Evolutionary conservation across 768 basidiomycete species (phyloP).

Genomic region (Naematelia encephala): DNA sequence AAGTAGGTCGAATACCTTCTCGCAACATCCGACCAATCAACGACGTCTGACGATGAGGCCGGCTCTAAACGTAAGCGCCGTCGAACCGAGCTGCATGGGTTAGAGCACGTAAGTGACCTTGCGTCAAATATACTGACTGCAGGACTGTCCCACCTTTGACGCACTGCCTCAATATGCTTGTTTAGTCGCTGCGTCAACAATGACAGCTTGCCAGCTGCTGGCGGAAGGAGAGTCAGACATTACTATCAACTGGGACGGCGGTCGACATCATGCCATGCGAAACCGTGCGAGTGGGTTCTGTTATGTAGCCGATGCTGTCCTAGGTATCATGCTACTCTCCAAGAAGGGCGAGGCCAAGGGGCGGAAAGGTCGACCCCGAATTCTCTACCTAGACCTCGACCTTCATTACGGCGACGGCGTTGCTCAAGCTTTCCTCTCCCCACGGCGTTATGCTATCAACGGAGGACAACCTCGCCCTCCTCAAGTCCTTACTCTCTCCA

Average conservation of each 20-base stretch:
- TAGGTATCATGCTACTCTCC: slow-evolving; percentile 68
- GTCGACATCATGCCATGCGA: slow-evolving; percentile 83
- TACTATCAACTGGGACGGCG: slow-evolving; percentile 88
- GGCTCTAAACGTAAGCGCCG: slow-evolving; percentile 30
- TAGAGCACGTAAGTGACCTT: slow-evolving; percentile 58
- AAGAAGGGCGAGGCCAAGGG: slow-evolving; percentile 13
- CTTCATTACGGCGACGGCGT: slow-evolving; percentile 89
- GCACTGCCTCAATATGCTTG: slow-evolving; percentile 67
- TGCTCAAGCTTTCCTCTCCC: slow-evolving; percentile 59
- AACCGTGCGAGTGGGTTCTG: slow-evolving; percentile 82
- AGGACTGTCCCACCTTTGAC: slow-evolving; percentile 81
- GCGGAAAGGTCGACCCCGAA: slow-evolving; percentile 51
- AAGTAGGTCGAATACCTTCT: slow-evolving; percentile 17
- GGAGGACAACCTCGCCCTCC: slow-evolving; percentile 50
- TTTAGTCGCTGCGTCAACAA: slow-evolving; percentile 70
- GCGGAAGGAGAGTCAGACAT: slow-evolving; percentile 55
- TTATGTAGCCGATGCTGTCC: slow-evolving; percentile 84
- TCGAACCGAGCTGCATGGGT: slow-evolving; percentile 55
- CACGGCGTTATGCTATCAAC: slow-evolving; percentile 20
- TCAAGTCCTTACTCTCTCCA: slow-evolving; percentile 63
- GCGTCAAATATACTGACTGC: slow-evolving; percentile 8
- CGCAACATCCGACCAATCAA: neutral
- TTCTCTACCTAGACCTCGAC: slow-evolving; percentile 91
- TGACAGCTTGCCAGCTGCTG: slow-evolving; percentile 68
- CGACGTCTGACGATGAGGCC: slow-evolving; percentile 1